phyloP scores from a whole-genome alignment of 495 filamentous ascomycete species.

The Aspergillus egyptiacus region DNA sequence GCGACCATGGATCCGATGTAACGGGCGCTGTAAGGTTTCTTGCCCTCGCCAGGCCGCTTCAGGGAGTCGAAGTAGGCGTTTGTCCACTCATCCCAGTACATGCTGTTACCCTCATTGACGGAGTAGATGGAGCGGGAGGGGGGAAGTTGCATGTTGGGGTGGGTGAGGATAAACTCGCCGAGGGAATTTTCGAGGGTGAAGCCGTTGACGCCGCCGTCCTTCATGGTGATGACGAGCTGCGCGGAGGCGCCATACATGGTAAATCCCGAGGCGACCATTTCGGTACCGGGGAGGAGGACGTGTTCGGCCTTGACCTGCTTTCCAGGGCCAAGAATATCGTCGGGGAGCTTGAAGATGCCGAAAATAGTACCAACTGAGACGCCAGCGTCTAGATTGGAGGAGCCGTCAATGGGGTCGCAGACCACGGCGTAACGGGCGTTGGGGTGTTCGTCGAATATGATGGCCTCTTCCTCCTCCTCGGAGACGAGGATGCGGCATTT shows the following conservation, averaged over 20 bases:
- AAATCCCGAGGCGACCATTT: conserved; percentile 90
- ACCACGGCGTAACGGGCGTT: conserved; percentile 89
- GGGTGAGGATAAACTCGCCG: conserved; percentile 97
- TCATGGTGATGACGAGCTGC: conserved; percentile 96
- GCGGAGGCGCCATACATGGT: conserved; percentile 99
- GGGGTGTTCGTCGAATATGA: conserved; percentile 74
- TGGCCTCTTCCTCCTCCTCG: conserved; percentile 90
- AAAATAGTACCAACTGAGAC: conserved; percentile 99
- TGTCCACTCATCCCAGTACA: conserved; percentile 89
- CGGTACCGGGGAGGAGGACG: conserved; percentile 79
- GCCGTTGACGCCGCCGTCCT: conserved; percentile 84
- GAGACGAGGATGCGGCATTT: conserved; percentile 88
- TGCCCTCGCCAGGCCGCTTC: conserved; percentile 65
- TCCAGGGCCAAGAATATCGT: conserved; percentile 53
- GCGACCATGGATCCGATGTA: conserved; percentile 99
- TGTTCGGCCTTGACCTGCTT: conserved; percentile 68
- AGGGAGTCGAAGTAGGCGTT: conserved; percentile 83
- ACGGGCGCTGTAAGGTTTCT: conserved; percentile 88
- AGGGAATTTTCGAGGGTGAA: conserved; percentile 95
- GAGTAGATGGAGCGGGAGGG: conserved; percentile 82
- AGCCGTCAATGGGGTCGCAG: conserved; percentile 97
- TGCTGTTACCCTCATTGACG: conserved; percentile 95
- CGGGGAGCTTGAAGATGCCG: conserved; percentile 80
- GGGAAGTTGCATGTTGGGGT: conserved; percentile 89
- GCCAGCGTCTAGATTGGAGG: conserved; percentile 94